Percentiles rank a stretch among this genome's conserved stretches.
Conservation (phyloP, 164 flowering plant genomes). For the Litsea cubeba region DNA sequence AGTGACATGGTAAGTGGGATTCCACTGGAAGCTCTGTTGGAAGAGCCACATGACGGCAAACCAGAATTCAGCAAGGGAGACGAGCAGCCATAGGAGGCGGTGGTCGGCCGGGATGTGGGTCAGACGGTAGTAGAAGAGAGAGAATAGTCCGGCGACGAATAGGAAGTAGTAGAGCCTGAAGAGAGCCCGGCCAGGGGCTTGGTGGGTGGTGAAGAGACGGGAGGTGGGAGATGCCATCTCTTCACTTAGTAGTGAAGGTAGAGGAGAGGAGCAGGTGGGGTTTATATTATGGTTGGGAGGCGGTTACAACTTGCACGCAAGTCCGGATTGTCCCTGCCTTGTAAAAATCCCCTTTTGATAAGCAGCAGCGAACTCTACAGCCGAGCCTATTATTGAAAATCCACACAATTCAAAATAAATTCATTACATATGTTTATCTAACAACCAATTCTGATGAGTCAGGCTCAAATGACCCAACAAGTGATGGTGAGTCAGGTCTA, state of each 20-base stretch:
- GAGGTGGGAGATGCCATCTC: neutral
- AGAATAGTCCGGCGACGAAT: conserved; percentile 13
- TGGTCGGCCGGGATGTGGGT: conserved; percentile 13
- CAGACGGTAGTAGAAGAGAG: conserved; percentile 24
- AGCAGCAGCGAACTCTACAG: no score
- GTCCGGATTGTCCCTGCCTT: no score
- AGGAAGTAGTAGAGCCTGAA: conserved; percentile 21
- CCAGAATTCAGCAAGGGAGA: conserved; percentile 25
- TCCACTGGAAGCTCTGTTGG: conserved; percentile 29
- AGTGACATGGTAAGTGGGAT: conserved; percentile 16
- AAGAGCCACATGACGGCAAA: conserved; percentile 23
- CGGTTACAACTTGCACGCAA: no score
- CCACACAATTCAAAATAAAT: no score
- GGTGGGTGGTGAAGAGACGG: conserved; percentile 19
- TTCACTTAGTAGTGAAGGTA: neutral
- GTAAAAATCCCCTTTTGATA: no score
- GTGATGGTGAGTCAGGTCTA: no score
- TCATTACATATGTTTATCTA: no score
- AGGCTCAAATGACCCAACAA: no score
- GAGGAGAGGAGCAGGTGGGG: neutral
- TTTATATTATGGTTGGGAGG: no score
- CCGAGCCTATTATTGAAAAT: no score
- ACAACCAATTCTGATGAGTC: no score
- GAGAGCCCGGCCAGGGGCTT: conserved; percentile 15
- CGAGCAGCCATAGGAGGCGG: conserved; percentile 14